Evolutionary conservation across 2,329 filamentous ascomycete genomes (phyloP), one percentile per base, ranked within the genome.

Genomic region (Fusarium brevicatenulatum): DNA sequence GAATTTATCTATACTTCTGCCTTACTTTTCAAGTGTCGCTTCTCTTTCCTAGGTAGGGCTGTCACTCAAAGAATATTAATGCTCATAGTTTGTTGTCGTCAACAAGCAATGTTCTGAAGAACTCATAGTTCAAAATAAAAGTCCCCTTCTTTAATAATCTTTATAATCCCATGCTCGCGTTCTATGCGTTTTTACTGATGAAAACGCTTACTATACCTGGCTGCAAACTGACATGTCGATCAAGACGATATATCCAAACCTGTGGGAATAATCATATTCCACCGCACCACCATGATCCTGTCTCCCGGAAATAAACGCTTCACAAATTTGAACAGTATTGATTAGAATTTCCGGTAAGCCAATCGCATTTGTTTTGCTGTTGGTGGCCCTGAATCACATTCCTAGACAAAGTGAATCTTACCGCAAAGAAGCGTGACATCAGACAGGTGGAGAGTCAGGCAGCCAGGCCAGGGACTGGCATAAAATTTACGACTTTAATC

Each of bases 351-450:
- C 21, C 28, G 13, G 4, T 15, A 28, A 49, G 4, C 42, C 9
- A 57, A 49, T 57, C 42, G 15, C 10, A 19, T 25, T 36, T 28
- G 30, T n/a, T 7, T 13, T 19, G n/a, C 19, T 57, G 10, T 47
- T 15, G 32, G 54, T 57, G 30, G 40, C 10, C 40, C 8, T 49
- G 25, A n/a, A 28, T 49, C 54, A 57, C 54, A 57, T 49, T 57
- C 40, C 54, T 57, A 19, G 7, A 36, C 13, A 43, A 32, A 44
- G 5, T n/a, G 34, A 36, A 36, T n/a, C 30, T 15, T 28, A 9
- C 13, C 6, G 32, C 15, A 28, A 16, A 19, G 8, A 55, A 15
- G 30, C 3, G 15, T 28, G 54, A 28, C 15, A 36, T 49, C 32
- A 49, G 28, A 5, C 15, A 9, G n/a, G 15, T 49, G 40, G 16